phyloP scores from a whole-genome alignment of 768 basidiomycete genomes.

The Ephemerocybe angulata region DNA sequence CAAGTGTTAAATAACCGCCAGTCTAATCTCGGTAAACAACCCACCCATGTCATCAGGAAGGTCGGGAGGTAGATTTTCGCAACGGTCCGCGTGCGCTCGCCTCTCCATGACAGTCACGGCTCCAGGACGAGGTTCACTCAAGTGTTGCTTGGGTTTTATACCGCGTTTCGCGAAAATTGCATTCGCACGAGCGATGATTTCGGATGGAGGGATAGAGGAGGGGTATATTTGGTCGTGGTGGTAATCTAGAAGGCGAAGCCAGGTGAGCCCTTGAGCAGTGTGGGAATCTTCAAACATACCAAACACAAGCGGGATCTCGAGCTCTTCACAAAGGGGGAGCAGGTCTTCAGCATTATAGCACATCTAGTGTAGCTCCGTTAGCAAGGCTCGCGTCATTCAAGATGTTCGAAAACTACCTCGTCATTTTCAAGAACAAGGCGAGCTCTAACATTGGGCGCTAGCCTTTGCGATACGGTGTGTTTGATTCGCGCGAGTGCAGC shows the following conservation, averaged over 20 bases:
- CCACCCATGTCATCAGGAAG: conserved; percentile 66
- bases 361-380: conserved; percentile 34
- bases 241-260: conserved; percentile 44
- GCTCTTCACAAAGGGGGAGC: conserved; percentile 80
- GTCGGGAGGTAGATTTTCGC: conserved; percentile 59
- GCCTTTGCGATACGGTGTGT: conserved; percentile 54
- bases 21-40: conserved; percentile 11
- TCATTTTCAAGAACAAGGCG: conserved; percentile 93
- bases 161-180: conserved; percentile 71
- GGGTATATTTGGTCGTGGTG: conserved; percentile 78
- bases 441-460: conserved; percentile 61
- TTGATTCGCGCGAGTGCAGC: conserved; percentile 70
- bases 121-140: conserved; percentile 85
- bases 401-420: conserved; percentile 52
- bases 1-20: conserved; percentile 8
- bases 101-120: conserved; percentile 81
- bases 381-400: not conserved
- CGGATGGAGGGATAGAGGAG: conserved; percentile 53
- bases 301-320: conserved; percentile 70
- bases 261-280: not conserved
- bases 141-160: conserved; percentile 88
- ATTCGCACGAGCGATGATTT: conserved; percentile 72
- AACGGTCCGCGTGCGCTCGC: conserved; percentile 84
- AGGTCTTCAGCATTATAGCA: conserved; percentile 90
- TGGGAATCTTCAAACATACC: conserved; percentile 28